Evolutionary conservation across 805 yeast species (phyloP).

Genomic region (Scheffersomyces ergatensis): DNA sequence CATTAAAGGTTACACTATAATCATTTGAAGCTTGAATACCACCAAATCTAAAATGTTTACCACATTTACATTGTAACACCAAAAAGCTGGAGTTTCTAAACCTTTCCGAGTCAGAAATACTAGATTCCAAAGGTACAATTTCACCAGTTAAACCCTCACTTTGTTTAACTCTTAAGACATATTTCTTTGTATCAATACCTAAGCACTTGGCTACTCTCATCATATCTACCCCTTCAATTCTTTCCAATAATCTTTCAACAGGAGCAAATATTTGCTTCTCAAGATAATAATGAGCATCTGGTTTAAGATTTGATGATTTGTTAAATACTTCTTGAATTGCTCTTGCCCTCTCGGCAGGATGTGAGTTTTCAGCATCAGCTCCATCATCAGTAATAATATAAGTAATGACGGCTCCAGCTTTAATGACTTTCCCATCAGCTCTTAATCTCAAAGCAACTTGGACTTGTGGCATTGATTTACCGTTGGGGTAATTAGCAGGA

Average conservation of each 20-base stretch:
- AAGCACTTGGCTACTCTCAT: constrained; percentile 72
- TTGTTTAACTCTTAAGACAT: constrained; percentile 42
- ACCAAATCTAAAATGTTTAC: constrained; percentile 58
- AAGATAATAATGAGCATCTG: constrained; percentile 78
- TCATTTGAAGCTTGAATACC: constrained; percentile 68
- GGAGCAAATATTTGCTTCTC: constrained; percentile 91
- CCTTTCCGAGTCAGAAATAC: constrained; percentile 77
- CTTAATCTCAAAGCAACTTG: constrained; percentile 84
- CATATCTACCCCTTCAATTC: constrained; percentile 83
- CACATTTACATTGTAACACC: constrained; percentile 62
- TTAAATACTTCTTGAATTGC: constrained; percentile 71
- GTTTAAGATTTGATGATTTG: constrained; percentile 48
- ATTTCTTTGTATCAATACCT: constrained; percentile 73
- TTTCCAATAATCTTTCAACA: constrained; percentile 79
- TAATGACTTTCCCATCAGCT: constrained; percentile 80
- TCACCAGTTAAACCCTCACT: constrained; percentile 36
- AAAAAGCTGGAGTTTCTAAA: constrained; percentile 65
- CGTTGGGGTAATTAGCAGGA: constrained; percentile 79
- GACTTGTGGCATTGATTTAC: constrained; percentile 81
- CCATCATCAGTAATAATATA: constrained; percentile 62
- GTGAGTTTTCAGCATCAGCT: constrained; percentile 25
- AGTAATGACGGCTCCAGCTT: constrained; percentile 87
- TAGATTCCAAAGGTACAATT: constrained; percentile 75
- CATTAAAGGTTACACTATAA: constrained; percentile 62
- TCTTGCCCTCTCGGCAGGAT: constrained; percentile 79